phyloP scores from a whole-genome alignment of 2,329 filamentous ascomycete genomes.

The Aureobasidium melanogenum region DNA sequence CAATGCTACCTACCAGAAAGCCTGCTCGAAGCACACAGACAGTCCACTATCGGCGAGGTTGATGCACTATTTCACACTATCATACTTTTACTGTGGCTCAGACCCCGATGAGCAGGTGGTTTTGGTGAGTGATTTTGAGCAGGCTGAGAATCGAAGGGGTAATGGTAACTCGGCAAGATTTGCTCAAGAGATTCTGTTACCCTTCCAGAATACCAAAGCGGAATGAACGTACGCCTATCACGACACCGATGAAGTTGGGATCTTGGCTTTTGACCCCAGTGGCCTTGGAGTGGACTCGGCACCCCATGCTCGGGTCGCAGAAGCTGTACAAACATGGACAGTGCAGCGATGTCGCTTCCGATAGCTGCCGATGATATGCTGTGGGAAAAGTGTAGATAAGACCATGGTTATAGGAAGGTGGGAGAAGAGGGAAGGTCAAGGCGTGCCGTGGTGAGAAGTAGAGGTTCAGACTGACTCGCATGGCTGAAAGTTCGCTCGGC shows the following conservation, averaged over 20 bases:
- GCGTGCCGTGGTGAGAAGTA: neutral
- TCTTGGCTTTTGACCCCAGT: neutral
- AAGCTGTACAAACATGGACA: neutral
- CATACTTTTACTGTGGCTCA: neutral
- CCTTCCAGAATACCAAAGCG: neutral
- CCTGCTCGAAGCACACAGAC: neutral
- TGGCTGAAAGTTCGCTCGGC: neutral
- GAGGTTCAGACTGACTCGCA: neutral
- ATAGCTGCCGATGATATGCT: neutral
- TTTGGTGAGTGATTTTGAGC: neutral
- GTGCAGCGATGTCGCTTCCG: conserved; percentile 2
- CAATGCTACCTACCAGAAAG: neutral
- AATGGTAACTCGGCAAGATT: neutral
- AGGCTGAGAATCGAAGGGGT: neutral
- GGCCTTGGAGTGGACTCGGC: conserved; percentile 2
- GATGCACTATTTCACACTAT: neutral
- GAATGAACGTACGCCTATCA: neutral
- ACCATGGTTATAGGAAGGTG: neutral
- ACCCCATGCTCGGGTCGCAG: neutral
- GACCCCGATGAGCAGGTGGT: neutral
- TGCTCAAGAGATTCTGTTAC: neutral
- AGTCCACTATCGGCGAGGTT: neutral
- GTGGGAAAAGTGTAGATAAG: neutral
- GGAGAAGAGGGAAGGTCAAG: neutral
- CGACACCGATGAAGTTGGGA: neutral